Evolutionary conservation across 2,329 filamentous ascomycete species (phyloP).

Genomic region (Phialemonium atrogriseum): DNA sequence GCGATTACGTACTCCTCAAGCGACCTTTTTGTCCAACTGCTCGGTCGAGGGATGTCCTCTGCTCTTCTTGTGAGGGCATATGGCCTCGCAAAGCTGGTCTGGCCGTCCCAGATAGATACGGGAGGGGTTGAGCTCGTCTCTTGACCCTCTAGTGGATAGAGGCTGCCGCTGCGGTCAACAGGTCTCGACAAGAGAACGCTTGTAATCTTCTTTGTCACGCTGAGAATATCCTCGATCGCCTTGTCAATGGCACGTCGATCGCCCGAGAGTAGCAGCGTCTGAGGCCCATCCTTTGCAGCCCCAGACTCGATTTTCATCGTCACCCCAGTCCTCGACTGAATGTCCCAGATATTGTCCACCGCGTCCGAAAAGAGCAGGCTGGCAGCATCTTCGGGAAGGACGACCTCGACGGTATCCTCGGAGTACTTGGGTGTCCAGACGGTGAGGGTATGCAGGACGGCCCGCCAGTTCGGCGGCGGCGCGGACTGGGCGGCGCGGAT

Average conservation of each 20-base stretch:
- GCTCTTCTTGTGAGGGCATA: slow-evolving; percentile 19
- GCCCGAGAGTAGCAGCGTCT: slow-evolving; percentile 18
- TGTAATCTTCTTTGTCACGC: slow-evolving; percentile 9
- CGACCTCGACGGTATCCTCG: slow-evolving; percentile 16
- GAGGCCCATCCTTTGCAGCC: slow-evolving; percentile 4
- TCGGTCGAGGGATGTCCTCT: slow-evolving; percentile 29
- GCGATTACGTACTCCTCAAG: slow-evolving; percentile 33
- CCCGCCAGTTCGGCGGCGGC: slow-evolving; percentile 28
- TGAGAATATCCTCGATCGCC: slow-evolving; percentile 15
- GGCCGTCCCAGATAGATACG: neutral
- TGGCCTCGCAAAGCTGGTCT: slow-evolving; percentile 5
- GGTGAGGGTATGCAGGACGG: slow-evolving; percentile 28
- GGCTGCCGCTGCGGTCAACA: slow-evolving; percentile 6
- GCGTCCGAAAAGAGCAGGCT: slow-evolving; percentile 10
- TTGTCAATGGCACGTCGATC: slow-evolving; percentile 9
- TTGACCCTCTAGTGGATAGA: slow-evolving; percentile 4
- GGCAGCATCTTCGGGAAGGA: slow-evolving; percentile 10
- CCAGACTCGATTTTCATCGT: slow-evolving; percentile 14
- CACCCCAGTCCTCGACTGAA: slow-evolving; percentile 17
- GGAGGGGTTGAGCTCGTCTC: slow-evolving; percentile 2
- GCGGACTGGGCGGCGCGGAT: slow-evolving; percentile 20
- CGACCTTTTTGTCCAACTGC: slow-evolving; percentile 30
- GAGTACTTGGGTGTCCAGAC: slow-evolving; percentile 20
- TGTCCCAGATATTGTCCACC: slow-evolving; percentile 17
- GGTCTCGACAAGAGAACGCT: slow-evolving; percentile 8